A percentile compares a stretch with the other conserved stretches of the same genome.
phyloP scores from a whole-genome alignment of 2,329 filamentous ascomycete genomes.

The Exophiala alcalophila region DNA sequence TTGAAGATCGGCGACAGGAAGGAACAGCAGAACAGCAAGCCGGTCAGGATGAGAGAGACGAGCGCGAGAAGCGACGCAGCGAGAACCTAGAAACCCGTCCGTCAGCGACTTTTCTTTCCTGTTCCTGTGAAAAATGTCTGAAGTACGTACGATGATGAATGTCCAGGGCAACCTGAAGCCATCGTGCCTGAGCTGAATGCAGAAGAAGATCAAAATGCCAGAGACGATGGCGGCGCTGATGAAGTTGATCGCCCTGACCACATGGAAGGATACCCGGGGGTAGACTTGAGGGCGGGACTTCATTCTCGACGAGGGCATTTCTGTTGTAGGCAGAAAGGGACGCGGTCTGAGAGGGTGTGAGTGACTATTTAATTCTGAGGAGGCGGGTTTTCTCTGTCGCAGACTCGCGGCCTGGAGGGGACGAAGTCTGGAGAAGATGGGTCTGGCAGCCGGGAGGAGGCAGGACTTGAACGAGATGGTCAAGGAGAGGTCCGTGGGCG shows the following conservation, averaged over 20 bases:
- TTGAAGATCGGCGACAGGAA: slow-evolving; percentile 54
- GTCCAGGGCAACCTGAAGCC: slow-evolving; percentile 57
- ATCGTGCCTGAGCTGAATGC: slow-evolving; percentile 50
- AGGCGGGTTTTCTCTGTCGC: too few species aligned
- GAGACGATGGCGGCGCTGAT: slow-evolving; percentile 55
- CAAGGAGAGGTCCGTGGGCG: too few species aligned
- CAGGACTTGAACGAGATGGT: too few species aligned
- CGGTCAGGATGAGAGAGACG: slow-evolving; percentile 48
- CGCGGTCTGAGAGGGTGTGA: too few species aligned
- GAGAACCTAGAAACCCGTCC: slow-evolving; percentile 44
- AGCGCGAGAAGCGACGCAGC: slow-evolving; percentile 52
- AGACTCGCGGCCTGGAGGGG: too few species aligned
- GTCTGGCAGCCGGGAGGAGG: too few species aligned
- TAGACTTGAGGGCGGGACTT: slow-evolving; percentile 34
- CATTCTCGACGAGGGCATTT: slow-evolving; percentile 24
- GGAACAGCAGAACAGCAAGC: slow-evolving; percentile 50
- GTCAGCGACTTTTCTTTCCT: not conserved
- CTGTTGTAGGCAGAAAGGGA: too few species aligned
- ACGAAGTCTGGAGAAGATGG: too few species aligned
- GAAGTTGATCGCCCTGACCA: slow-evolving; percentile 40
- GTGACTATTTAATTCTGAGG: too few species aligned
- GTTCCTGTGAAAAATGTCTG: too few species aligned
- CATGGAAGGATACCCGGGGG: slow-evolving; percentile 40
- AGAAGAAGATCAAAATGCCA: slow-evolving; percentile 56
- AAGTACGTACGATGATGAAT: slow-evolving; percentile 53